phyloP scores from a whole-genome alignment of 345 rosid genomes.

The Dovyalis caffra region DNA sequence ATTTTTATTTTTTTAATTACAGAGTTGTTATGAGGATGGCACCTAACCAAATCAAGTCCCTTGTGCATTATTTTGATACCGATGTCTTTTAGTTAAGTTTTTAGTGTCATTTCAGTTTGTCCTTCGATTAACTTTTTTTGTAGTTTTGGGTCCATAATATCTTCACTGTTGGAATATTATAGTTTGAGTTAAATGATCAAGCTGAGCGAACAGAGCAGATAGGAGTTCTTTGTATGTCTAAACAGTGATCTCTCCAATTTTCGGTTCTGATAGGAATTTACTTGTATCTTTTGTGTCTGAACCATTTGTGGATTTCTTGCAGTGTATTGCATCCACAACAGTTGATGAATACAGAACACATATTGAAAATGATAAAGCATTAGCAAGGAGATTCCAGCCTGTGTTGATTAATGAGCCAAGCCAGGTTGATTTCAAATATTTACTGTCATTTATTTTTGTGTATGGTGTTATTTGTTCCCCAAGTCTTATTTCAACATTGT shows the following conservation, averaged over 20 bases:
- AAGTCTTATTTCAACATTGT: slow-evolving; percentile 23
- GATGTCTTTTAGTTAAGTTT: not conserved
- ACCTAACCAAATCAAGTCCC: not conserved
- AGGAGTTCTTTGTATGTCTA: not conserved
- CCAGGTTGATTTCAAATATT: slow-evolving; percentile 49
- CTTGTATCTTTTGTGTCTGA: not conserved
- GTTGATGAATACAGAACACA: slow-evolving; percentile 77
- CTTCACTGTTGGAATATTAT: not conserved
- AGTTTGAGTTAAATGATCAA: not conserved
- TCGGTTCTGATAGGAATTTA: not conserved
- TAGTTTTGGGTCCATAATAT: not conserved
- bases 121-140: not conserved
- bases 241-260: not conserved
- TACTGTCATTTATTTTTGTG: slow-evolving; percentile 10
- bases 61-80: not conserved
- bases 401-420: slow-evolving; percentile 85
- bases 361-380: slow-evolving; percentile 92
- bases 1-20: not conserved
- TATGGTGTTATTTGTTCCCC: not conserved
- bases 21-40: not conserved
- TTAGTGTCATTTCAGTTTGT: not conserved
- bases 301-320: slow-evolving; percentile 31
- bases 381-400: slow-evolving; percentile 95
- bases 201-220: not conserved
- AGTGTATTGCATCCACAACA: slow-evolving; percentile 98